These are phyloP conservation scores for Guyanaporus albipodus DNA, from an alignment of 768 basidiomycete species.

Conservation along the genomic window DNA sequence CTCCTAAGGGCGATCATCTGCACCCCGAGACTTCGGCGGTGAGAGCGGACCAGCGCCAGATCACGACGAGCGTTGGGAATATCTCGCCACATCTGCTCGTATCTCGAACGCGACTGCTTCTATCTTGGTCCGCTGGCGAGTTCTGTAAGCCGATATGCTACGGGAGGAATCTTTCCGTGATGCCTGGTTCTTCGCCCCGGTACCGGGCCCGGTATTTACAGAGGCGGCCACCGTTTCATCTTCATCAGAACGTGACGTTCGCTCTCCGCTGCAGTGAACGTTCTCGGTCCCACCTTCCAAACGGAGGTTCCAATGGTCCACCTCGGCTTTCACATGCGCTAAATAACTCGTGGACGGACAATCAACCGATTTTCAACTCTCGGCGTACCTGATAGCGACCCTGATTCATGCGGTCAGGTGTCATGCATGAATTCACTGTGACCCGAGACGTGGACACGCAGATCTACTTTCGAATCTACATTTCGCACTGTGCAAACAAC, in stretches of 20 bases:
- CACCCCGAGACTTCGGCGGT: constrained; percentile 7
- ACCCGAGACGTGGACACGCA: constrained; percentile 7
- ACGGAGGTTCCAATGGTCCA: not conserved
- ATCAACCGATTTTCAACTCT: constrained; percentile 16
- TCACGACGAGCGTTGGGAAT: constrained; percentile 5
- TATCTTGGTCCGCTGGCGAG: constrained; percentile 9
- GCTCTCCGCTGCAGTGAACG: not conserved
- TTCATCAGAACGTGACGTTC: not conserved
- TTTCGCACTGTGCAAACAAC: constrained; percentile 11
- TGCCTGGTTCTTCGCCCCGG: constrained; percentile 19
- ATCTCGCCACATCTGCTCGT: constrained; percentile 7
- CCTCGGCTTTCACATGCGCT: not conserved
- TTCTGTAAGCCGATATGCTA: constrained; percentile 2
- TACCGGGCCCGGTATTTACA: constrained; percentile 12
- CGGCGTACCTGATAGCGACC: constrained; percentile 22
- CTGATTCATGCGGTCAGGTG: constrained; percentile 25
- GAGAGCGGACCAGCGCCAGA: constrained; percentile 9
- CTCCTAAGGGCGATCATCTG: constrained; percentile 2
- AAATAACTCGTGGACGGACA: not conserved
- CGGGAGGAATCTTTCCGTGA: constrained; percentile 8
- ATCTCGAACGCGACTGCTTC: constrained; percentile 11
- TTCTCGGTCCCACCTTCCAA: not conserved
- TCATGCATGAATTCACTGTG: constrained; percentile 20
- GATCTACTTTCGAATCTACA: constrained; percentile 22
- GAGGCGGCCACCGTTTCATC: constrained; percentile 8